These are phyloP conservation scores for Cylindrodendrum hubeiense DNA, from an alignment of 2,329 filamentous ascomycete species.

Conservation along the genomic window DNA sequence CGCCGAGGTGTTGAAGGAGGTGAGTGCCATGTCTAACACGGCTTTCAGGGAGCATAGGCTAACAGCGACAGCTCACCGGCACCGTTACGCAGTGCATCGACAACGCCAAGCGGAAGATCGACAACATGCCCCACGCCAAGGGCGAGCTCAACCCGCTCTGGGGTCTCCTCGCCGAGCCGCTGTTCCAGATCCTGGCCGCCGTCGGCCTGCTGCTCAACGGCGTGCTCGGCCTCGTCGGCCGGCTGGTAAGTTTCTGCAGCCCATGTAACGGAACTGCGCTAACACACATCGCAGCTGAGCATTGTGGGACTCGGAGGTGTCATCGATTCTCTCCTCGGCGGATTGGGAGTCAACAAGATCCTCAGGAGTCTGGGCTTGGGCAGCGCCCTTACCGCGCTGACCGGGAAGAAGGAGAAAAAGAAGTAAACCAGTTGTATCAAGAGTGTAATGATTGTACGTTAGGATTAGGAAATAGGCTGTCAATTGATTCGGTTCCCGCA, in stretches of 20 bases:
- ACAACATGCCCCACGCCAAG: conserved; percentile 94
- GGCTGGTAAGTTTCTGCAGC: conserved; percentile 61
- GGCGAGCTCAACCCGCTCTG: conserved; percentile 94
- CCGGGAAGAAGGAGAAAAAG: conserved; percentile 58
- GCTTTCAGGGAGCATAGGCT: conserved; percentile 13
- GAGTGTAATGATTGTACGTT: neutral
- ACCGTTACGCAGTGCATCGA: conserved; percentile 87
- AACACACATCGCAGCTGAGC: conserved; percentile 63
- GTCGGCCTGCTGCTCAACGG: conserved; percentile 86
- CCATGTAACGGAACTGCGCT: conserved; percentile 18
- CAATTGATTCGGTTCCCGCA: neutral
- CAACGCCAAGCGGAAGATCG: conserved; percentile 87
- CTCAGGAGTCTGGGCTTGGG: conserved; percentile 79
- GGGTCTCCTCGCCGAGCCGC: conserved; percentile 83
- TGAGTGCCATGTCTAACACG: conserved; percentile 42
- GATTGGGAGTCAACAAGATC: conserved; percentile 80
- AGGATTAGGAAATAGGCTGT: conserved; percentile 11
- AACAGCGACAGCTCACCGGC: conserved; percentile 71
- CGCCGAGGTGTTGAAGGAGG: conserved; percentile 86
- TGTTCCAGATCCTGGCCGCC: conserved; percentile 92
- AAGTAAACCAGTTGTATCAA: conserved; percentile 4
- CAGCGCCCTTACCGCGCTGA: conserved; percentile 55
- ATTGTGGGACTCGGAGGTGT: conserved; percentile 86
- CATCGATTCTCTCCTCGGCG: conserved; percentile 82
- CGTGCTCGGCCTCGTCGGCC: conserved; percentile 87